A percentile compares a stretch with the other conserved stretches of the same genome.
Evolutionary conservation across 768 basidiomycete species (phyloP).

Genomic region (Dendrothele bispora): DNA sequence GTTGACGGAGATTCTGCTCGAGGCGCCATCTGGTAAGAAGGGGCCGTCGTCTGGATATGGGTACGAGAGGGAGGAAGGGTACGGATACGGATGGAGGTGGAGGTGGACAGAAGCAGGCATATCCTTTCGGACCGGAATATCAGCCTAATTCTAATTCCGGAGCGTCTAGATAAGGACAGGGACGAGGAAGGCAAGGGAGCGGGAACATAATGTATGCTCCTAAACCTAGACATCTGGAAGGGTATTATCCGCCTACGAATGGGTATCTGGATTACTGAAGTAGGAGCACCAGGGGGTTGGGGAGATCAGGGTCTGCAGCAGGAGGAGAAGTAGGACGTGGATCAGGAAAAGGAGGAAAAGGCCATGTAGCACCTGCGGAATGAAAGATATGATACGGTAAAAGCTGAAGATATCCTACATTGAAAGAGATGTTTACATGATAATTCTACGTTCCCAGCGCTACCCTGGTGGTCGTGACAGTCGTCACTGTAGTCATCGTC

Average conservation of each 20-base stretch:
- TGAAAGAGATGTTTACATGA: too few relatives aligned
- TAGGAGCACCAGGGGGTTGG: neutral
- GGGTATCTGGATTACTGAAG: neutral
- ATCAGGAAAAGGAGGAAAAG: neutral
- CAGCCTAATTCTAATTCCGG: neutral
- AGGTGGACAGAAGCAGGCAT: too few relatives aligned
- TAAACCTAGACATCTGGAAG: slow-evolving; percentile 4
- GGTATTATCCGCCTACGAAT: neutral
- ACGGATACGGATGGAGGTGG: neutral
- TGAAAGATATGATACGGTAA: too few relatives aligned
- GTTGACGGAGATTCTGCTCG: slow-evolving; percentile 35
- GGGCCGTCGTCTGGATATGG: too few relatives aligned
- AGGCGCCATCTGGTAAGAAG: slow-evolving; percentile 1
- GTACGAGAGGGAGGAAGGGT: too few relatives aligned
- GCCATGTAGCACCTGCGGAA: slow-evolving; percentile 2
- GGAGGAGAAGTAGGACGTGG: too few relatives aligned
- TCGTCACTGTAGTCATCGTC: too few relatives aligned
- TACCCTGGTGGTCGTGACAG: too few relatives aligned
- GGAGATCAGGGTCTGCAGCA: neutral
- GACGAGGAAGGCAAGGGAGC: neutral
- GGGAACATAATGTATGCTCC: slow-evolving; percentile 8
- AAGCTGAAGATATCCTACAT: too few relatives aligned
- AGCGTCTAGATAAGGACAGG: neutral
- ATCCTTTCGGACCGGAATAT: slow-evolving; percentile 8
- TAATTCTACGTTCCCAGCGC: too few relatives aligned